Conservation (phyloP, 805 yeast species). For the Saccharomycopsis sp. region DNA sequence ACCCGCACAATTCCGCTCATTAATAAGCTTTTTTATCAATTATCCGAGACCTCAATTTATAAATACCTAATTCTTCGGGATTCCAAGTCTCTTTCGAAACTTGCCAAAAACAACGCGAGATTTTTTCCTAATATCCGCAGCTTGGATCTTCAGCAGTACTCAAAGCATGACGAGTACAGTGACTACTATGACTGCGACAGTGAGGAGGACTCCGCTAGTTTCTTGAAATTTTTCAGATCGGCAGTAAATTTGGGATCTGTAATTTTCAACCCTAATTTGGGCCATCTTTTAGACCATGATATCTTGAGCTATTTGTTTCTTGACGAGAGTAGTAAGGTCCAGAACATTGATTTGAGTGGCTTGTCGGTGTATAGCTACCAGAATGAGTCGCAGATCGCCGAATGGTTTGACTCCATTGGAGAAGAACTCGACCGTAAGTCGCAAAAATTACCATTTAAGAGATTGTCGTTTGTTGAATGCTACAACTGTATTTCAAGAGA, state of each 20-base stretch:
- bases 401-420: neutral
- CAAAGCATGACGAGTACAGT: neutral
- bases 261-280: neutral
- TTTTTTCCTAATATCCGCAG: neutral
- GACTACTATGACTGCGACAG: neutral
- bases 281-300: neutral
- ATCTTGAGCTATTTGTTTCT: neutral
- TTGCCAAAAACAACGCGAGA: neutral
- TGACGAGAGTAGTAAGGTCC: neutral
- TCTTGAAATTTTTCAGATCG: neutral
- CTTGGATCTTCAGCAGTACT: constrained; percentile 13
- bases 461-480: constrained; percentile 5
- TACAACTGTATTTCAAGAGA: neutral
- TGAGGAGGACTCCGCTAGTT: neutral
- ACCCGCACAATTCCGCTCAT: constrained; percentile 9
- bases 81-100: constrained; percentile 1
- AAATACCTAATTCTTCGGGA: neutral
- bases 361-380: neutral
- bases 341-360: constrained; percentile 7
- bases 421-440: neutral
- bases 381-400: neutral
- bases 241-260: neutral
- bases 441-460: constrained; percentile 1
- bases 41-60: neutral
- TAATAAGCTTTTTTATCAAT: neutral